phyloP scores from a whole-genome alignment of 306 rosid genomes.

The Rosa lucieae region DNA sequence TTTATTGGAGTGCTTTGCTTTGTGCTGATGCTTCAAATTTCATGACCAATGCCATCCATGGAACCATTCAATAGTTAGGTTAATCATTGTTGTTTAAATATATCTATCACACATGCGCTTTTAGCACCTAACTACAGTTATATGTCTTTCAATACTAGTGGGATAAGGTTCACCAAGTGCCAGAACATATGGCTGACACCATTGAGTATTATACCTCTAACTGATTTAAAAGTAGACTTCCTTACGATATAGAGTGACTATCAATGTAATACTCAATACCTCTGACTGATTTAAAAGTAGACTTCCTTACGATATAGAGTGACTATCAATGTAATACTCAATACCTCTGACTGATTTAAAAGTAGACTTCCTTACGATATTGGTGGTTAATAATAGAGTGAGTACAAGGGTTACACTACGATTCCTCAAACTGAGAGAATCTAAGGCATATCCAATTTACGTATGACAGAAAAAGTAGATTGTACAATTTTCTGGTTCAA shows the following conservation, averaged over 20 bases:
- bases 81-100: too few relatives aligned
- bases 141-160: too few relatives aligned
- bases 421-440: background rate
- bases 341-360: background rate
- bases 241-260: too few relatives aligned
- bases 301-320: background rate
- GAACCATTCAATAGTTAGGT: too few relatives aligned
- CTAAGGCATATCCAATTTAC: slow-evolving; percentile 1
- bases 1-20: too few relatives aligned
- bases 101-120: too few relatives aligned
- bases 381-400: background rate
- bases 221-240: too few relatives aligned
- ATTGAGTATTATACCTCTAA: background rate
- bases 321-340: background rate
- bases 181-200: background rate
- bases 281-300: background rate
- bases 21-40: too few relatives aligned
- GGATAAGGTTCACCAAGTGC: too few relatives aligned
- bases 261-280: background rate
- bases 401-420: background rate
- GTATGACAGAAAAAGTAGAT: background rate
- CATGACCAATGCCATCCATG: too few relatives aligned
- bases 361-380: background rate
- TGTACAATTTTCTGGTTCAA: too few relatives aligned
- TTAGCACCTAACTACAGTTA: too few relatives aligned